A percentile compares a stretch with the other conserved stretches of the same genome.
Evolutionary conservation across 805 yeast genomes (phyloP).

Genomic region (Ogataea haglerorum): DNA sequence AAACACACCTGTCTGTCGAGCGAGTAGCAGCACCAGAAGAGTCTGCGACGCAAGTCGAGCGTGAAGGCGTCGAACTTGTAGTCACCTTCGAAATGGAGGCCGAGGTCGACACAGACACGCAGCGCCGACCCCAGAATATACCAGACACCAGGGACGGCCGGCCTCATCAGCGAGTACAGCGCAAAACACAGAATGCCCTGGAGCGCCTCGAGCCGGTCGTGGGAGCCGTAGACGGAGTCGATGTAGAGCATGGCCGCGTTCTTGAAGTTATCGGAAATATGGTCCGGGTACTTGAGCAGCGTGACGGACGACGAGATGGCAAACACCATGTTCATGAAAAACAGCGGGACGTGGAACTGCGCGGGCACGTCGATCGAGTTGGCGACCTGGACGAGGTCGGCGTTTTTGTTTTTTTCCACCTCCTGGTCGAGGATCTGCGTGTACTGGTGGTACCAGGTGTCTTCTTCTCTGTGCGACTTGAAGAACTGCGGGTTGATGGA

Average conservation of each 20-base stretch:
- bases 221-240: slow-evolving; percentile 53
- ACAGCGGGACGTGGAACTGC: slow-evolving; percentile 52
- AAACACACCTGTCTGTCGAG: slow-evolving; percentile 84
- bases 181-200: slow-evolving; percentile 71
- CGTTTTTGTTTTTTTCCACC: slow-evolving; percentile 20
- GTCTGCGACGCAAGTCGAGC: slow-evolving; percentile 65
- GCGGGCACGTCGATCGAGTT: slow-evolving; percentile 43
- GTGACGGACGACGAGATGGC: slow-evolving; percentile 78
- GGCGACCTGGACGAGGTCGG: slow-evolving; percentile 36
- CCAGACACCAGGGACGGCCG: slow-evolving; percentile 92
- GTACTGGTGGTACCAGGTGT: slow-evolving; percentile 48
- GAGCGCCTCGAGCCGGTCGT: slow-evolving; percentile 64
- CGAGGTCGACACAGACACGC: slow-evolving; percentile 78
- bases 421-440: slow-evolving; percentile 33
- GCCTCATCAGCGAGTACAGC: slow-evolving; percentile 78
- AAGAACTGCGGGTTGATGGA: slow-evolving; percentile 37
- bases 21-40: slow-evolving; percentile 89
- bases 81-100: slow-evolving; percentile 67
- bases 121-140: slow-evolving; percentile 78
- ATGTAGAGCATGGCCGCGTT: slow-evolving; percentile 59
- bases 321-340: slow-evolving; percentile 70
- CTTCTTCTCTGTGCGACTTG: slow-evolving; percentile 29
- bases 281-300: slow-evolving; percentile 61
- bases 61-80: slow-evolving; percentile 49
- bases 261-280: slow-evolving; percentile 67